Conservation (phyloP, 345 rosid genomes). For the Eucalyptus melliodora region DNA sequence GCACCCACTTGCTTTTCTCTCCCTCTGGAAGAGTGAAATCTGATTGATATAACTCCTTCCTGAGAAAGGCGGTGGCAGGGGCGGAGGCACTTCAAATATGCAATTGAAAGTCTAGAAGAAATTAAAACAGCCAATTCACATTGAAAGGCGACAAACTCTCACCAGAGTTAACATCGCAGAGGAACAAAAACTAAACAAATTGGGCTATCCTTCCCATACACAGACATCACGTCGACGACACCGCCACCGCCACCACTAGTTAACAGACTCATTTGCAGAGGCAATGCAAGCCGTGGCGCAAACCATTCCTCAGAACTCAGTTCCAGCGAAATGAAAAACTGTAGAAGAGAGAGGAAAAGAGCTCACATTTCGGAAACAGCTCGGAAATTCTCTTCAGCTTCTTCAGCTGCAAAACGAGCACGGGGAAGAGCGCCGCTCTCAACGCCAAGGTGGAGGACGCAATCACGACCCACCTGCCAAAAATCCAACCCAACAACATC, state of each 20-base stretch:
- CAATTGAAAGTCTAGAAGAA: neutral
- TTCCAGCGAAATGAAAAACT: neutral
- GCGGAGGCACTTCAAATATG: slow-evolving; percentile 66
- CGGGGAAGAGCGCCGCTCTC: slow-evolving; percentile 54
- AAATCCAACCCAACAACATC: neutral
- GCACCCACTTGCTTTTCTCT: slow-evolving; percentile 57
- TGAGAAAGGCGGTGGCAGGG: slow-evolving; percentile 71
- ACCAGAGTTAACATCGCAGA: neutral
- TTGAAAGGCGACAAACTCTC: neutral
- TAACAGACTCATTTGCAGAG: neutral
- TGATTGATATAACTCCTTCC: slow-evolving; percentile 66
- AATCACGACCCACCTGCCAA: slow-evolving; percentile 75
- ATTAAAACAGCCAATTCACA: neutral
- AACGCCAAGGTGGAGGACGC: slow-evolving; percentile 62
- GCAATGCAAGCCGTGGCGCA: neutral
- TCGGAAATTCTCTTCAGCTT: slow-evolving; percentile 47
- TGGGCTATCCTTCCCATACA: neutral
- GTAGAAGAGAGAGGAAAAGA: neutral
- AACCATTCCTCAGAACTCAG: neutral
- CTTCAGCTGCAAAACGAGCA: slow-evolving; percentile 49
- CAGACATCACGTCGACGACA: neutral
- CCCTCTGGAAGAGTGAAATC: slow-evolving; percentile 23
- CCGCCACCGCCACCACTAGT: neutral
- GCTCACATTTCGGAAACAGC: slow-evolving; percentile 61
- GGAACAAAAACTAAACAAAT: neutral